Conservation (phyloP, 2,329 filamentous ascomycete species). For the Sphaerostilbella broomeana region DNA sequence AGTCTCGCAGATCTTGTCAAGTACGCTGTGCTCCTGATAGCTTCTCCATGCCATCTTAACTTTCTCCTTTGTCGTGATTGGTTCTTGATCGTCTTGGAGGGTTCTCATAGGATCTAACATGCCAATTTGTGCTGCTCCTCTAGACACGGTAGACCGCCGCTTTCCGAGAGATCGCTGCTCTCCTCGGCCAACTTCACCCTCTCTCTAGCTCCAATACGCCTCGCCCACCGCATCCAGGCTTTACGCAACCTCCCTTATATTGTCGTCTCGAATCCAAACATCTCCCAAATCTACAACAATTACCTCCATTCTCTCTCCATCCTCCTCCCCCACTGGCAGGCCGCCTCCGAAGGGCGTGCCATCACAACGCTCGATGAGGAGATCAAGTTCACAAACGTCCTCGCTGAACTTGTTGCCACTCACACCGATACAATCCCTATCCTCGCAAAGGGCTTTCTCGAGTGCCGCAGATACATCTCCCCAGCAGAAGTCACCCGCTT, state of each 20-base stretch:
- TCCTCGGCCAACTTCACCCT: slow-evolving; percentile 94
- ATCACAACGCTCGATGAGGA: slow-evolving; percentile 71
- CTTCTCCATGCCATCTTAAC: background rate
- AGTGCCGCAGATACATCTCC: slow-evolving; percentile 85
- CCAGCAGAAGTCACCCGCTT: slow-evolving; percentile 80
- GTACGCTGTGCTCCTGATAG: slow-evolving; percentile 37
- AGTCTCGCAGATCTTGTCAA: slow-evolving; percentile 85
- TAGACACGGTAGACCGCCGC: slow-evolving; percentile 72
- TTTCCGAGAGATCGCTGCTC: slow-evolving; percentile 73
- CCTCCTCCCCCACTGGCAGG: slow-evolving; percentile 68
- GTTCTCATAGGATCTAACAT: background rate
- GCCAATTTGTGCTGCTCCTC: background rate
- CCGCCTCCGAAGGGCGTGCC: slow-evolving; percentile 35
- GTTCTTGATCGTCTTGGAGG: background rate
- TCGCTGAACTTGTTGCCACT: slow-evolving; percentile 91
- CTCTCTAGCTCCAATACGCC: slow-evolving; percentile 80
- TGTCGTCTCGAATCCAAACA: slow-evolving; percentile 94
- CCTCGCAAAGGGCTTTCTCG: slow-evolving; percentile 84
- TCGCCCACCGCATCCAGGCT: slow-evolving; percentile 89
- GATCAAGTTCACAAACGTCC: slow-evolving; percentile 82
- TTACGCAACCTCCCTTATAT: slow-evolving; percentile 93
- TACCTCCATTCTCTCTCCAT: slow-evolving; percentile 91
- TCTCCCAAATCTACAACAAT: slow-evolving; percentile 90
- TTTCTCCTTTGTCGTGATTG: background rate
- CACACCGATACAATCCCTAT: slow-evolving; percentile 93